Evolutionary conservation across 73 alveolate species (phyloP).

Genomic region (Breviolum minutum): DNA sequence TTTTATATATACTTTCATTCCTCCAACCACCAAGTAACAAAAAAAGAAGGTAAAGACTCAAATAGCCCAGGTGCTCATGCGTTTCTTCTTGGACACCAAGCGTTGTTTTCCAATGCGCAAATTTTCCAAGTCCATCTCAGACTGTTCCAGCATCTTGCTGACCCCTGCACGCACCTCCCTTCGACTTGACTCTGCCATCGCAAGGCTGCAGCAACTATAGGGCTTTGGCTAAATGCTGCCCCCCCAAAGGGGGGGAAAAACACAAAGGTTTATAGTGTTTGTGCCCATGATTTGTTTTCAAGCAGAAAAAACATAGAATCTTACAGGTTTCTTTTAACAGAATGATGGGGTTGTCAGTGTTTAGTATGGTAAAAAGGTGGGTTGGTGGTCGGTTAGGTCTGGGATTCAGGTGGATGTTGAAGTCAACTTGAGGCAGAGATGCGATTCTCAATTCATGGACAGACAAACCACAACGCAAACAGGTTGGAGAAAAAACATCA

Average conservation of each 20-base stretch:
- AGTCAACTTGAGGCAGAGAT: too few species aligned
- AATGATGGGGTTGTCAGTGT: neutral
- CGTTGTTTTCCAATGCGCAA: conserved; percentile 71
- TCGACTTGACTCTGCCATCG: conserved; percentile 43
- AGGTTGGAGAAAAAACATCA: too few species aligned
- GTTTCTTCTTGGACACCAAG: conserved; percentile 63
- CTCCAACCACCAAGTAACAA: neutral
- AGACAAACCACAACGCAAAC: too few species aligned
- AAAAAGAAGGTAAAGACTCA: neutral
- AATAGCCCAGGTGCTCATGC: conserved; percentile 1
- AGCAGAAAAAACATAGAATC: too few species aligned
- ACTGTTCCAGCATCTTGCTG: conserved; percentile 73
- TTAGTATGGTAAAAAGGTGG: too few species aligned
- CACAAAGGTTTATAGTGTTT: neutral
- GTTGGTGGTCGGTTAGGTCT: too few species aligned
- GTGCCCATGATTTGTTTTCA: neutral
- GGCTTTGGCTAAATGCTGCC: too few species aligned
- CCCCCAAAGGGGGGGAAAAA: too few species aligned
- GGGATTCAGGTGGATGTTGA: too few species aligned
- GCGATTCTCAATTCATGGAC: too few species aligned
- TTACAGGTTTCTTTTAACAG: neutral
- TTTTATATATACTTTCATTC: too few species aligned
- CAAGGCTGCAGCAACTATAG: neutral
- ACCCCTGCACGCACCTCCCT: conserved; percentile 26
- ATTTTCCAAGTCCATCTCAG: conserved; percentile 43